Evolutionary conservation across 306 rosid genomes (phyloP), one percentile per base, ranked within the genome.

Genomic region (Potentilla sterilis): DNA sequence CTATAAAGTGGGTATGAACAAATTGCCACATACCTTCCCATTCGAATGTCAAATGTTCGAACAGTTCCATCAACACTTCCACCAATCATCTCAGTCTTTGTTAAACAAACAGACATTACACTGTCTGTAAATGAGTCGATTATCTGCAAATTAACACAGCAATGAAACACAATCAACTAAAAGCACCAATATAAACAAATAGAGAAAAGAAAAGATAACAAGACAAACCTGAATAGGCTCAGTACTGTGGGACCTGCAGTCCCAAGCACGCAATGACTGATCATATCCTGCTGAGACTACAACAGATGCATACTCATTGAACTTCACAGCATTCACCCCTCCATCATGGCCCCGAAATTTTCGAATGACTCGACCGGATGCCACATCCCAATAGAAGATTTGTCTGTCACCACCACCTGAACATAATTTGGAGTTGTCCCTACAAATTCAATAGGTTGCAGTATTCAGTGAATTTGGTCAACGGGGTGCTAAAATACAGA

Each of bases 1-100:
- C 7, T 21, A 42, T n/a, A 14, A 44, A 3, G 19, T 38, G 48
- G 28, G 28, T 62, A 9, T 15, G 40, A 46, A 51, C 58, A 69
- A 54, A 57, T 35, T 48, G 69, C 46, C 5, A 74, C 74, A 48
- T 79, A 92, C 97, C 97, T 95, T 85, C 97, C 97, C 19, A 92
- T 84, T 47, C 92, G 91, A 48, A 92, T 86, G 77, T 92, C 96
- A 81, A 95, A 92, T 43, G 97, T 90, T 67, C 93, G 86, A 72
- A 95, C 92, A 83, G 97, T 90, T 81, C 99, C 97, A 83, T 95
- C 97, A 76, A 92, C 99, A 82, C 99, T 95, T 59, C 92, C 99
- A 57, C 92, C 97, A 28, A 92, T 88, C 78, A 92, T 92, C 81
- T 89, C 97, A 22, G 85, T 92, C 78, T 92, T 95, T 22, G 96